Percentiles rank a stretch among this genome's conserved stretches.
Conservation (phyloP, 2,329 filamentous ascomycete genomes). For the Aspergillus pseudoglaucus region DNA sequence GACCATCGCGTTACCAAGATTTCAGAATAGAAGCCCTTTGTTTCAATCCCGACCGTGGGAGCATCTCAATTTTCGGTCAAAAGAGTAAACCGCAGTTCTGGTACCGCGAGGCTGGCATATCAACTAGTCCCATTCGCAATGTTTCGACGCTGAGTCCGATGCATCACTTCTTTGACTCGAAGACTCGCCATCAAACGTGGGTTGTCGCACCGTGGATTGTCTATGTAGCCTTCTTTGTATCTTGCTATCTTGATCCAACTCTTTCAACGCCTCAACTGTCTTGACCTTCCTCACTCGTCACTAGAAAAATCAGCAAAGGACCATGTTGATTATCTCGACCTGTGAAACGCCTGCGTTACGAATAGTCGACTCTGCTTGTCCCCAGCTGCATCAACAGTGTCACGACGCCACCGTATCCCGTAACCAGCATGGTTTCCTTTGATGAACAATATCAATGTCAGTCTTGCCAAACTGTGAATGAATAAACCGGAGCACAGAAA, state of each 20-base stretch:
- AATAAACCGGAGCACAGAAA: too few relatives aligned
- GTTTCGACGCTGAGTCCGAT: background rate
- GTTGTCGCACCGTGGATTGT: background rate
- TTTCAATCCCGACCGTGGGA: background rate
- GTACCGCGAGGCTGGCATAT: background rate
- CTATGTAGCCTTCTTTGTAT: background rate
- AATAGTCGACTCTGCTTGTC: too few relatives aligned
- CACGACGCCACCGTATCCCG: too few relatives aligned
- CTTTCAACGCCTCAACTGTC: too few relatives aligned
- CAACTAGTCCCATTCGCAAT: background rate
- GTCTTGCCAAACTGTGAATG: too few relatives aligned
- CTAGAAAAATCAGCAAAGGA: background rate
- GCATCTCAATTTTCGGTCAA: background rate
- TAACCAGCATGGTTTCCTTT: too few relatives aligned
- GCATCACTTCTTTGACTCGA: background rate
- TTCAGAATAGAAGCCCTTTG: background rate
- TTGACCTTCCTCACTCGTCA: background rate
- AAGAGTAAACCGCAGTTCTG: background rate
- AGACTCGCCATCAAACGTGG: background rate
- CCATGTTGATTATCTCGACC: too few relatives aligned
- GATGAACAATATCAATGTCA: too few relatives aligned
- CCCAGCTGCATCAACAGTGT: too few relatives aligned
- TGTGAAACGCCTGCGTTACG: too few relatives aligned
- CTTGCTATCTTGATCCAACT: too few relatives aligned
- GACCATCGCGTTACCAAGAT: background rate